Percentiles rank a stretch among this genome's conserved stretches.
These are phyloP conservation scores for Phytopythium litorale DNA, from an alignment of 352 stramenopile genomes.

Conservation along the genomic window DNA sequence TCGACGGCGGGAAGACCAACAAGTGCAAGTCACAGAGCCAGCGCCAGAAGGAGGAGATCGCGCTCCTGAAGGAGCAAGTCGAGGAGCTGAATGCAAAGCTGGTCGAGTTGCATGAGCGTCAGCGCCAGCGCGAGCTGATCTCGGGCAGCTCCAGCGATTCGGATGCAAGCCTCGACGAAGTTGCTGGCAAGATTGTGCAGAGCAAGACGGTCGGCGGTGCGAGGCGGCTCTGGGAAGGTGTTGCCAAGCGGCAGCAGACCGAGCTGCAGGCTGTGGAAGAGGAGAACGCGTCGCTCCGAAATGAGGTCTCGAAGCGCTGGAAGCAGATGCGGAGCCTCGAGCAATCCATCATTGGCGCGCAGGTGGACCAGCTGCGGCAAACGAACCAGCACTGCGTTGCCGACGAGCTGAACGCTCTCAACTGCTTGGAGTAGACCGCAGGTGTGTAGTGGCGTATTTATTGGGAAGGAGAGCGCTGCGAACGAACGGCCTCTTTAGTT, in stretches of 20 bases:
- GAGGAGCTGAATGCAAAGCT: conserved; percentile 11
- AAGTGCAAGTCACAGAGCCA: conserved; percentile 27
- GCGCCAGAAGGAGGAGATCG: conserved; percentile 33
- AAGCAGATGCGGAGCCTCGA: conserved; percentile 25
- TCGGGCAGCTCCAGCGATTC: not conserved
- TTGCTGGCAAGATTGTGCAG: not conserved
- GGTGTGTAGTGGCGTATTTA: not conserved
- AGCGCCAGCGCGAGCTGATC: not conserved
- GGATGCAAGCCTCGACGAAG: not conserved
- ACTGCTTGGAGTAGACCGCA: not conserved
- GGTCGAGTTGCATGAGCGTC: not conserved
- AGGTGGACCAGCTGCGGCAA: not conserved
- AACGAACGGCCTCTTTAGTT: too few species aligned
- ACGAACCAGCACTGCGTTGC: not conserved
- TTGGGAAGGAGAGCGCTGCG: not conserved
- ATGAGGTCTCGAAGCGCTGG: conserved; percentile 19
- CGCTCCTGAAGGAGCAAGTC: conserved; percentile 22
- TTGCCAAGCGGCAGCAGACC: conserved; percentile 14
- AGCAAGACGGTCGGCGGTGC: not conserved
- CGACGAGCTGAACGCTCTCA: conserved; percentile 2
- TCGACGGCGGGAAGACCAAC: too few species aligned
- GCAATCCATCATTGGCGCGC: conserved; percentile 2
- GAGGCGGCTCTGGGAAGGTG: conserved; percentile 8
- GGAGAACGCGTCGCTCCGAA: conserved; percentile 37
- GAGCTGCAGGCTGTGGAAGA: conserved; percentile 24